Percentiles rank a stretch among this genome's conserved stretches.
These are phyloP conservation scores for Phytophthora ohioensis DNA, from an alignment of 352 stramenopile species.

Conservation along the genomic window DNA sequence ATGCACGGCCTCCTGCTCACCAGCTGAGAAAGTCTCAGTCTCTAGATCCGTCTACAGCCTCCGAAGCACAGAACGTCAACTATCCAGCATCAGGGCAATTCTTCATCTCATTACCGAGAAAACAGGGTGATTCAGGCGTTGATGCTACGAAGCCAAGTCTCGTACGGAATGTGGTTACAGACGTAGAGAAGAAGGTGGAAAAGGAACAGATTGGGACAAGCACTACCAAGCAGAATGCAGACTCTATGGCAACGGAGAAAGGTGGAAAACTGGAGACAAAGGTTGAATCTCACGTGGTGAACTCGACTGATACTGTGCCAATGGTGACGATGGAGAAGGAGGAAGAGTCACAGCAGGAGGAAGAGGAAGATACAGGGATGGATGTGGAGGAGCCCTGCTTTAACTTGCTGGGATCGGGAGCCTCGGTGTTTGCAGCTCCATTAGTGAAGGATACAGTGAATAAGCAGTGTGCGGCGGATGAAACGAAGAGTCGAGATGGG, in stretches of 20 bases:
- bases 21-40: slow-evolving; percentile 7
- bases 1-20: slow-evolving; percentile 35
- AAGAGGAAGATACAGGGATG: slow-evolving; percentile 26
- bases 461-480: slow-evolving; percentile 5
- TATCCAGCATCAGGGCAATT: slow-evolving; percentile 41
- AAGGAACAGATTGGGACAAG: slow-evolving; percentile 16
- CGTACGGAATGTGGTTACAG: not conserved
- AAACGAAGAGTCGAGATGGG: slow-evolving; percentile 17
- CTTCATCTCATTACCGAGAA: slow-evolving; percentile 42
- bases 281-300: not conserved
- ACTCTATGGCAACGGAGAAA: slow-evolving; percentile 1
- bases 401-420: slow-evolving; percentile 48
- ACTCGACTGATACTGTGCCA: not conserved
- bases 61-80: slow-evolving; percentile 19
- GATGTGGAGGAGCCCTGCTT: slow-evolving; percentile 60
- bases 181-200: slow-evolving; percentile 13
- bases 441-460: slow-evolving; percentile 2
- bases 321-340: slow-evolving; percentile 6
- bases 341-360: slow-evolving; percentile 26
- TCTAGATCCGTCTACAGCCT: slow-evolving; percentile 6
- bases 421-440: slow-evolving; percentile 28
- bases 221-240: not conserved
- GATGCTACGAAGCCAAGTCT: slow-evolving; percentile 35
- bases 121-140: not conserved
- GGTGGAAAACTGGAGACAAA: not conserved